A percentile compares a stretch with the other conserved stretches of the same genome.
Conservation (phyloP, 2,329 filamentous ascomycete species). For the Dichotomopilus funicola region DNA sequence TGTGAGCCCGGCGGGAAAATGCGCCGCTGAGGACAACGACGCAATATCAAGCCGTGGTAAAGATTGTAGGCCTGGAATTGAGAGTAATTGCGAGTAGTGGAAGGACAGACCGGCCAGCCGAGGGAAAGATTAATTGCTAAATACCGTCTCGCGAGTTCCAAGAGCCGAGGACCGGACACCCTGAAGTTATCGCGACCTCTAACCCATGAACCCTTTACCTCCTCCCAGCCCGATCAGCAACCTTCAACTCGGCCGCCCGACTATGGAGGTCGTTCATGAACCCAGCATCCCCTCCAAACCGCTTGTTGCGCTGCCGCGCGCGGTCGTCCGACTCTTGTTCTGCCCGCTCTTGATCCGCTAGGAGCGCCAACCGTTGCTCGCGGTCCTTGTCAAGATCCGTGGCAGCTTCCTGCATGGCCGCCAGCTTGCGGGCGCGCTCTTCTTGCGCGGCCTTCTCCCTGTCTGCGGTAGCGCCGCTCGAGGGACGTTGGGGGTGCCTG, state of each 20-base stretch:
- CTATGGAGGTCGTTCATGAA: slow-evolving; percentile 60
- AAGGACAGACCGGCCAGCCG: no score
- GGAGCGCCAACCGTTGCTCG: slow-evolving; percentile 57
- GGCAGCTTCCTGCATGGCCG: slow-evolving; percentile 67
- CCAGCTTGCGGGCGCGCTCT: slow-evolving; percentile 60
- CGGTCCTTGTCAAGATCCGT: slow-evolving; percentile 65
- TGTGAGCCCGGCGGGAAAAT: no score
- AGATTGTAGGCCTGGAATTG: no score
- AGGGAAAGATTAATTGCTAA: no score
- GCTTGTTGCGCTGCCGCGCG: slow-evolving; percentile 51
- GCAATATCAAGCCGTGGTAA: no score
- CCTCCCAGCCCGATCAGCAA: slow-evolving; percentile 43
- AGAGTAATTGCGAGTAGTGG: no score
- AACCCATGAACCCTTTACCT: background rate
- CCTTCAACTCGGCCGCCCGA: slow-evolving; percentile 45
- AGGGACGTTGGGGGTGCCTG: slow-evolving; percentile 20
- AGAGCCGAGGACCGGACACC: background rate
- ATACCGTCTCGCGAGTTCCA: background rate
- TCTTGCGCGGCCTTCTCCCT: slow-evolving; percentile 37
- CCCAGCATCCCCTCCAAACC: slow-evolving; percentile 56
- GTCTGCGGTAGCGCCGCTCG: slow-evolving; percentile 17
- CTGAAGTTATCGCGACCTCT: background rate
- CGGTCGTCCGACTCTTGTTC: slow-evolving; percentile 61
- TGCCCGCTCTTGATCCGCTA: slow-evolving; percentile 59
- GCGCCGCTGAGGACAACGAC: no score